Evolutionary conservation across 495 filamentous ascomycete genomes (phyloP).

Genomic region (Hypoxylon perforatum): DNA sequence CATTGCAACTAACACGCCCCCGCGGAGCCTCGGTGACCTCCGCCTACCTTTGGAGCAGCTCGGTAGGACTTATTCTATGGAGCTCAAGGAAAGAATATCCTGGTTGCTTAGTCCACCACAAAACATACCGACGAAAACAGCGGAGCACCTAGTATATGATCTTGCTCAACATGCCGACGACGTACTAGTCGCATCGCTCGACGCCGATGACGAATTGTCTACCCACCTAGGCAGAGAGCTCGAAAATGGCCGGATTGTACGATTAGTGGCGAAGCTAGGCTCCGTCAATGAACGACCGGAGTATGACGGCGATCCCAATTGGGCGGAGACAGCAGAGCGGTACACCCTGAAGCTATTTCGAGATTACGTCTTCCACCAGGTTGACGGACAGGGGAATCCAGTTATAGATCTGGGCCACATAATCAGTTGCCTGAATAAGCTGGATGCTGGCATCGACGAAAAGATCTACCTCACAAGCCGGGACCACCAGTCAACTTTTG

Average conservation of each 20-base stretch:
- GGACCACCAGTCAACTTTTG: conserved; percentile 86
- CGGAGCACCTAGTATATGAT: conserved; percentile 79
- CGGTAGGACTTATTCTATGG: conserved; percentile 73
- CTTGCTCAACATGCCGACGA: conserved; percentile 83
- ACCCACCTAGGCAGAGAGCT: conserved; percentile 78
- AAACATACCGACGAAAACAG: conserved; percentile 67
- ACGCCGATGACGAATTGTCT: conserved; percentile 63
- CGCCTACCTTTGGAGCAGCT: conserved; percentile 76
- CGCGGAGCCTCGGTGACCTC: conserved; percentile 63
- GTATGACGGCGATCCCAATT: conserved; percentile 75
- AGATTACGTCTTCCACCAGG: conserved; percentile 96
- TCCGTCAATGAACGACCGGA: conserved; percentile 91
- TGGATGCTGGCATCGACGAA: conserved; percentile 91
- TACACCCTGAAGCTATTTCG: conserved; percentile 93
- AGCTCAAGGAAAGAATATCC: conserved; percentile 77
- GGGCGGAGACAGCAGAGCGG: conserved; percentile 91
- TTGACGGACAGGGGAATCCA: conserved; percentile 82
- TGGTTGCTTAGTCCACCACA: conserved; percentile 76
- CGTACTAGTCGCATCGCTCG: conserved; percentile 70
- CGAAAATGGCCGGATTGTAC: conserved; percentile 88
- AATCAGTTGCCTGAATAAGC: conserved; percentile 82
- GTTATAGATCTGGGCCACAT: conserved; percentile 88
- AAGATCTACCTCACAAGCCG: conserved; percentile 84
- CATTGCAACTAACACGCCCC: conserved; percentile 73
- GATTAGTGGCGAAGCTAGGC: conserved; percentile 84